phyloP scores from a whole-genome alignment of 2,329 filamentous ascomycete genomes.

The Aspergillus thermomutatus region DNA sequence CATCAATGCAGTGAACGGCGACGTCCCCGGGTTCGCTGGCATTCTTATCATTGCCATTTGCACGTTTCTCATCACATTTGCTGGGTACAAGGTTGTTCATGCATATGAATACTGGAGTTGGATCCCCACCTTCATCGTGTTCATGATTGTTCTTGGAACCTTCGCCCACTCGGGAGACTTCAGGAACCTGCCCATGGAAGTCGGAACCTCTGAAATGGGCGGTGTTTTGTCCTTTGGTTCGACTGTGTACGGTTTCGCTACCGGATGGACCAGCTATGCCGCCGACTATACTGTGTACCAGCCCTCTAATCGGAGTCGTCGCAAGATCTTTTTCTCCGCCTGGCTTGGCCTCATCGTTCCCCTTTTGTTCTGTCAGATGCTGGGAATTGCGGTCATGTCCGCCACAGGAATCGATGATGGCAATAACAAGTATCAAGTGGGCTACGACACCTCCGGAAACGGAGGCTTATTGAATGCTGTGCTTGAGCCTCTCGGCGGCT shows the following conservation, averaged over 20 bases:
- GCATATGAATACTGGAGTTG: constrained; percentile 72
- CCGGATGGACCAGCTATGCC: constrained; percentile 71
- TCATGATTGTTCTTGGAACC: constrained; percentile 66
- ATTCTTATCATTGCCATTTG: constrained; percentile 69
- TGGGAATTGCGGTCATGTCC: constrained; percentile 68
- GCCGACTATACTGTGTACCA: constrained; percentile 82
- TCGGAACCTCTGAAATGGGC: constrained; percentile 59
- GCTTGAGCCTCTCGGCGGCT: constrained; percentile 61
- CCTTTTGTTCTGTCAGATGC: constrained; percentile 69
- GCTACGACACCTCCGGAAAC: constrained; percentile 56
- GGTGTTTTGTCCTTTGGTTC: constrained; percentile 63
- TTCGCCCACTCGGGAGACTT: constrained; percentile 68
- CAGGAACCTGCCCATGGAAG: constrained; percentile 57
- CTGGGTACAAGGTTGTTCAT: constrained; percentile 74
- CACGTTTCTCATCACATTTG: constrained; percentile 68
- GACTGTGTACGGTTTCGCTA: constrained; percentile 65
- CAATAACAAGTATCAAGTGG: constrained; percentile 53
- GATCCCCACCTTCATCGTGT: constrained; percentile 70
- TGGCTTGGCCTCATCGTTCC: constrained; percentile 67
- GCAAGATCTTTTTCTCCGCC: constrained; percentile 66
- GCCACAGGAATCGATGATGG: constrained; percentile 56
- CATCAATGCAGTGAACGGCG: constrained; percentile 66
- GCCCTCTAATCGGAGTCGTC: constrained; percentile 56
- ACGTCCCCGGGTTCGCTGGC: constrained; percentile 69
- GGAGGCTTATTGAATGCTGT: constrained; percentile 67